phyloP scores from a whole-genome alignment of 495 filamentous ascomycete genomes.

The Aspergillus affinis region DNA sequence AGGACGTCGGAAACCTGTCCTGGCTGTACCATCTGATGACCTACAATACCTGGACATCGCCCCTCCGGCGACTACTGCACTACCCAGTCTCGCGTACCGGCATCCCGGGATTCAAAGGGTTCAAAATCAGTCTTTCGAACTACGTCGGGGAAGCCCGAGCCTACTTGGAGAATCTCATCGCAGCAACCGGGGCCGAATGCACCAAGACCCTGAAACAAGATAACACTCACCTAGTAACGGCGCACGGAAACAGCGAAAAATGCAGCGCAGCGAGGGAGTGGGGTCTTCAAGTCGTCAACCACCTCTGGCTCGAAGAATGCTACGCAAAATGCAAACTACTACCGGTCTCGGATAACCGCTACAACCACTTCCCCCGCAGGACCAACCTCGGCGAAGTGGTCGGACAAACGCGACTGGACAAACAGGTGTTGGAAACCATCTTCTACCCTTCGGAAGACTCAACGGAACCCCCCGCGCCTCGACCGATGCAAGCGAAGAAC shows the following conservation, averaged over 20 bases:
- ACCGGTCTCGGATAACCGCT: constrained; percentile 64
- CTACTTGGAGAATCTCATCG: constrained; percentile 90
- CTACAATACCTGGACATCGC: constrained; percentile 82
- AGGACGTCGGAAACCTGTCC: constrained; percentile 85
- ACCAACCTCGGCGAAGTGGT: constrained; percentile 93
- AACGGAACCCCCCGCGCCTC: constrained; percentile 21
- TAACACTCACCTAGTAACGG: constrained; percentile 94
- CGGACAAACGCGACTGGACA: constrained; percentile 75
- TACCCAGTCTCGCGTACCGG: constrained; percentile 77
- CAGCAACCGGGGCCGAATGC: constrained; percentile 76
- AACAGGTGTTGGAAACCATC: constrained; percentile 49
- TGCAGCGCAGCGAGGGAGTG: constrained; percentile 88
- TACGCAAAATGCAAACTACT: constrained; percentile 82
- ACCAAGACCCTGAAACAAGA: constrained; percentile 91
- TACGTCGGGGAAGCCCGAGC: constrained; percentile 92
- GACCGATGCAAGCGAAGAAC: constrained; percentile 37
- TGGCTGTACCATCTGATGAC: constrained; percentile 94
- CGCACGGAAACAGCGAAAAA: constrained; percentile 84
- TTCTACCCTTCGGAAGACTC: constrained; percentile 49
- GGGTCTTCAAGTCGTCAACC: constrained; percentile 87
- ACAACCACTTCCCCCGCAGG: constrained; percentile 76
- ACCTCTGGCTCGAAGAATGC: constrained; percentile 96
- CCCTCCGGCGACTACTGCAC: constrained; percentile 76
- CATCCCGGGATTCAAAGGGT: constrained; percentile 74
- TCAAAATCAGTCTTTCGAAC: constrained; percentile 85